Evolutionary conservation across 2,329 filamentous ascomycete genomes (phyloP).

Genomic region (Thielaviopsis punctulata): DNA sequence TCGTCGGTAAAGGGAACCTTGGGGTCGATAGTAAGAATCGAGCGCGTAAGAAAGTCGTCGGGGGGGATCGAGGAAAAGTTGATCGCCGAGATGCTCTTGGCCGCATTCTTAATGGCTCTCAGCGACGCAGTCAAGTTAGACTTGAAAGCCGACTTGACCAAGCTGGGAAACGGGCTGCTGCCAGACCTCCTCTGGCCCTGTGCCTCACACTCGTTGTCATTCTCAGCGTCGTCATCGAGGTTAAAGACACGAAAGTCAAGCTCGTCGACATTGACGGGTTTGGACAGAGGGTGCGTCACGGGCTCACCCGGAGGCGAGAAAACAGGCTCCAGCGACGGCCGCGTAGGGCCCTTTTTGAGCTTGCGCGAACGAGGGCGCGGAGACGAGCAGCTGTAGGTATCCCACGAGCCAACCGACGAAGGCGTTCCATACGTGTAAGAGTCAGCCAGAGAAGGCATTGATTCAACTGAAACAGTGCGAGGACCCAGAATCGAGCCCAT

Average conservation of each 20-base stretch:
- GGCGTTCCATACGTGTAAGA: slow-evolving; percentile 34
- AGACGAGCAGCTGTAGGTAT: slow-evolving; percentile 17
- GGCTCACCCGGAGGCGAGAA: slow-evolving; percentile 35
- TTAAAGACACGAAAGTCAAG: slow-evolving; percentile 21
- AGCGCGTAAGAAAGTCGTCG: slow-evolving; percentile 49
- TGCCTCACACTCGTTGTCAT: background rate
- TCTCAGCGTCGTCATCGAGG: slow-evolving; percentile 9
- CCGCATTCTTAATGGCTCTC: slow-evolving; percentile 44
- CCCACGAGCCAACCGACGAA: slow-evolving; percentile 30
- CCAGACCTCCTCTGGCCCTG: background rate
- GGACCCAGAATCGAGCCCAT: slow-evolving; percentile 33
- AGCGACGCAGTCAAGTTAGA: slow-evolving; percentile 53
- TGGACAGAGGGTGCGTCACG: slow-evolving; percentile 34
- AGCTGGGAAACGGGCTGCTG: slow-evolving; percentile 8
- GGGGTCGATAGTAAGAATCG: slow-evolving; percentile 49
- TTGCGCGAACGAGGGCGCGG: slow-evolving; percentile 12
- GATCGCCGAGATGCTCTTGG: slow-evolving; percentile 43
- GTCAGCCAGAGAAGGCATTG: slow-evolving; percentile 40
- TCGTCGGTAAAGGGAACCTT: slow-evolving; percentile 51
- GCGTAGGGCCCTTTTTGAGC: slow-evolving; percentile 22
- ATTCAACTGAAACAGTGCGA: slow-evolving; percentile 41
- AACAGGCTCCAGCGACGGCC: slow-evolving; percentile 34
- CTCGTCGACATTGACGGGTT: slow-evolving; percentile 30
- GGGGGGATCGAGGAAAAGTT: slow-evolving; percentile 47
- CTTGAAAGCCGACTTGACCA: slow-evolving; percentile 34